Conservation (phyloP, 129 eudicot species). For the Helianthus tuberosus region DNA sequence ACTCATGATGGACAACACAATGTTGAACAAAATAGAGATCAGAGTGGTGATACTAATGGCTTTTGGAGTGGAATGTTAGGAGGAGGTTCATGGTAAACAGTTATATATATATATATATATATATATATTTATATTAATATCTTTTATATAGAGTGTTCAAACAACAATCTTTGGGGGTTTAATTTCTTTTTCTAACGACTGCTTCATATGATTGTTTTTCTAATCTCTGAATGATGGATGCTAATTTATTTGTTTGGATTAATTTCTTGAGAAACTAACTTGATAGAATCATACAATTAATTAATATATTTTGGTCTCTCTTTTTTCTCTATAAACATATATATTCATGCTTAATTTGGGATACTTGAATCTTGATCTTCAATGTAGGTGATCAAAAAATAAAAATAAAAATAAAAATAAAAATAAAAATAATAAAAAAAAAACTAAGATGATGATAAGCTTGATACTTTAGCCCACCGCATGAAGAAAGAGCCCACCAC, state of each 20-base stretch:
- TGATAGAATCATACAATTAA: conserved; percentile 35
- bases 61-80: conserved; percentile 86
- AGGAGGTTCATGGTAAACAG: conserved; percentile 69
- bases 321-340: conserved; percentile 17
- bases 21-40: conserved; percentile 45
- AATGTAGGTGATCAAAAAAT: no score
- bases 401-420: no score
- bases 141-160: conserved; percentile 24
- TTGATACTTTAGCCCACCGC: no score
- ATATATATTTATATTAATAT: neutral
- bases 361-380: no score
- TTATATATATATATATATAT: neutral
- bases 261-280: conserved; percentile 44
- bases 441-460: no score
- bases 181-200: conserved; percentile 20
- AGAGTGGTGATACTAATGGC: conserved; percentile 65
- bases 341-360: conserved; percentile 1
- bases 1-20: conserved; percentile 18
- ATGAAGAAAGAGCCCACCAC: no score
- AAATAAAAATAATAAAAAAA: no score
- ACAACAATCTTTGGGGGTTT: conserved; percentile 26
- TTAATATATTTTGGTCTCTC: conserved; percentile 15
- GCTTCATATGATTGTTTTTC: conserved; percentile 17
- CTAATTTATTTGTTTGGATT: conserved; percentile 36
- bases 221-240: conserved; percentile 40